phyloP scores from a whole-genome alignment of 768 basidiomycete species.

The Tylopilus subfusipes region DNA sequence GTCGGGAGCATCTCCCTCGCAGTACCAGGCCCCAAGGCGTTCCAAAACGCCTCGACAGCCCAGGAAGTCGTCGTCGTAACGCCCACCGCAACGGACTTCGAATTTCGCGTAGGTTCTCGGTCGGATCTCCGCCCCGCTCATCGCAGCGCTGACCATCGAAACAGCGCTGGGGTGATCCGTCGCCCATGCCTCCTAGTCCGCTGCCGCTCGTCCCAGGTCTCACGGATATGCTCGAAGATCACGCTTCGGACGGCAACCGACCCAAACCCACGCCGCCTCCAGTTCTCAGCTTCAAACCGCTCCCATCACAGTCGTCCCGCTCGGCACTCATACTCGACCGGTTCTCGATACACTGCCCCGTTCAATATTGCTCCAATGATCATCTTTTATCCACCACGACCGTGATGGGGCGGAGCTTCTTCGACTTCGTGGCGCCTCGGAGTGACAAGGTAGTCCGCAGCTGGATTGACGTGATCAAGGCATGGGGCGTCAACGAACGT shows the following conservation, averaged over 20 bases:
- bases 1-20: slow-evolving; percentile 81
- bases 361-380: slow-evolving; percentile 74
- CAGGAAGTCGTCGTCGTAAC: slow-evolving; percentile 77
- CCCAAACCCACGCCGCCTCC: slow-evolving; percentile 7
- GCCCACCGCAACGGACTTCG: slow-evolving; percentile 50
- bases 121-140: slow-evolving; percentile 7
- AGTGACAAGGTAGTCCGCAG: slow-evolving; percentile 65
- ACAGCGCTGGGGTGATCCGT: slow-evolving; percentile 69
- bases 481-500: slow-evolving; percentile 81
- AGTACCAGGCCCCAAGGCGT: slow-evolving; percentile 65
- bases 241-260: slow-evolving; percentile 1
- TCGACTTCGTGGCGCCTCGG: slow-evolving; percentile 64
- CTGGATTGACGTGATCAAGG: slow-evolving; percentile 77
- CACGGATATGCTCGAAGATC: slow-evolving; percentile 12
- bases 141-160: slow-evolving; percentile 5
- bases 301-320: slow-evolving; percentile 67
- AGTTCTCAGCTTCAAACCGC: slow-evolving; percentile 52
- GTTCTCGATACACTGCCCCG: slow-evolving; percentile 61
- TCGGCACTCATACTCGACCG: slow-evolving; percentile 81
- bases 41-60: slow-evolving; percentile 79
- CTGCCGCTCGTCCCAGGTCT: slow-evolving; percentile 28
- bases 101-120: slow-evolving; percentile 44
- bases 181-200: slow-evolving; percentile 56
- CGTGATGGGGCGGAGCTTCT: slow-evolving; percentile 65
- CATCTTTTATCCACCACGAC: slow-evolving; percentile 56